These are phyloP conservation scores for Spencermartinsiella europaea DNA, from an alignment of 805 yeast species.

Conservation along the genomic window DNA sequence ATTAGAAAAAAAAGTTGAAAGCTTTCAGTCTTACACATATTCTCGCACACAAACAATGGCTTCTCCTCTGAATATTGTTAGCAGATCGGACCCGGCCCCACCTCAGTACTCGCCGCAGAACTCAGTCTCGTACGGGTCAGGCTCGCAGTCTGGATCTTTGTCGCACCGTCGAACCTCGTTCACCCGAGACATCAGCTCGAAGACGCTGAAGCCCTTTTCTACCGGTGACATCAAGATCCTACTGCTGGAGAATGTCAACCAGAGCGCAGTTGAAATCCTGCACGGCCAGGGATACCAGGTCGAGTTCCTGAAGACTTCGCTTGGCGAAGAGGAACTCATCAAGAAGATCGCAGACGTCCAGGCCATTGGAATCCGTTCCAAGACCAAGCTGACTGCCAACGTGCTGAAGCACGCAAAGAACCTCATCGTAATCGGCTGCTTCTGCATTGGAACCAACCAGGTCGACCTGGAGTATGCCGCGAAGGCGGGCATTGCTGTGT, in stretches of 20 bases:
- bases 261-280: slow-evolving; percentile 84
- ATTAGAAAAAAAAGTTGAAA: too few relatives aligned
- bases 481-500: slow-evolving; percentile 87
- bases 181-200: slow-evolving; percentile 11
- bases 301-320: slow-evolving; percentile 82
- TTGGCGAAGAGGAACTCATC: slow-evolving; percentile 89
- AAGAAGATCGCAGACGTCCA: slow-evolving; percentile 91
- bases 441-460: slow-evolving; percentile 99
- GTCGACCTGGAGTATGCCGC: slow-evolving; percentile 93
- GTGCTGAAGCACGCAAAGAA: slow-evolving; percentile 83
- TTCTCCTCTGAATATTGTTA: slow-evolving; percentile 28
- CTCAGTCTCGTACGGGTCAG: slow-evolving; percentile 6
- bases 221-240: slow-evolving; percentile 93
- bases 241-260: slow-evolving; percentile 86
- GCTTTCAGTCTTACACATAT: not conserved
- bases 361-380: slow-evolving; percentile 97
- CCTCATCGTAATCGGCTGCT: slow-evolving; percentile 89
- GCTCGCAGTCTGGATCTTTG: not conserved
- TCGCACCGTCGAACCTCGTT: slow-evolving; percentile 16
- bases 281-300: slow-evolving; percentile 93
- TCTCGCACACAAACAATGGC: slow-evolving; percentile 23
- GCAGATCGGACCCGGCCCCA: not conserved
- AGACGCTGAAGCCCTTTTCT: slow-evolving; percentile 86
- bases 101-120: slow-evolving; percentile 17
- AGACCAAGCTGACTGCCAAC: slow-evolving; percentile 79